Evolutionary conservation across 2,329 filamentous ascomycete species (phyloP).

Genomic region (Colletotrichum tofieldiae): DNA sequence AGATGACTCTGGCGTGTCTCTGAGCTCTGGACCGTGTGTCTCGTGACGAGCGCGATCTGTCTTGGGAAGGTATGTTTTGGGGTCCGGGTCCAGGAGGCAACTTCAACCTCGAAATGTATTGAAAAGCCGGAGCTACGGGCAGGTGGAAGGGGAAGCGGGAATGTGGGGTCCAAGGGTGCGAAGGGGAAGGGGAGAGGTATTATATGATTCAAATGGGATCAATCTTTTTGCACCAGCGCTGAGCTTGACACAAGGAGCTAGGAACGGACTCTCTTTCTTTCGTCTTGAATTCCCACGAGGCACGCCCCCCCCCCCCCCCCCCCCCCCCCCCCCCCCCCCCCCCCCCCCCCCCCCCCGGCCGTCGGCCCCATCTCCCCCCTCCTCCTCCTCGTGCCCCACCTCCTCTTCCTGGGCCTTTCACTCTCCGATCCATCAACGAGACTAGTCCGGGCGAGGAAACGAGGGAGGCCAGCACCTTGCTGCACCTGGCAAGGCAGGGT

Average conservation of each 20-base stretch:
- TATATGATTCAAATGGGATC: slow-evolving; percentile 40
- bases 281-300: slow-evolving; percentile 41
- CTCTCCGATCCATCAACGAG: slow-evolving; percentile 38
- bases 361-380: slow-evolving; percentile 9
- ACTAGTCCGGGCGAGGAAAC: slow-evolving; percentile 24
- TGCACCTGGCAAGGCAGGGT: slow-evolving; percentile 32
- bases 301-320: slow-evolving; percentile 24
- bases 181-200: slow-evolving; percentile 34
- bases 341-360: slow-evolving; percentile 28
- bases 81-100: slow-evolving; percentile 14
- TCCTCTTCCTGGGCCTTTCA: slow-evolving; percentile 13
- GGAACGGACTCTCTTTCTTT: slow-evolving; percentile 42
- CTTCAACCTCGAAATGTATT: slow-evolving; percentile 29
- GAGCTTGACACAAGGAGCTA: slow-evolving; percentile 18
- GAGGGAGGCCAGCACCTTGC: slow-evolving; percentile 27
- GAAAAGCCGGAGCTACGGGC: slow-evolving; percentile 41
- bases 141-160: slow-evolving; percentile 33
- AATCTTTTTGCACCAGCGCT: slow-evolving; percentile 34
- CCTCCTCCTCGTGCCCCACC: slow-evolving; percentile 5
- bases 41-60: slow-evolving; percentile 29
- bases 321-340: slow-evolving; percentile 27
- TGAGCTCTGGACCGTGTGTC: slow-evolving; percentile 20
- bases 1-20: slow-evolving; percentile 20
- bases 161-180: slow-evolving; percentile 13
- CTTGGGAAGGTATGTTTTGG: slow-evolving; percentile 10